Percentiles rank a stretch among this genome's conserved stretches.
phyloP scores from a whole-genome alignment of 805 yeast genomes.

The Starmerella sp. region DNA sequence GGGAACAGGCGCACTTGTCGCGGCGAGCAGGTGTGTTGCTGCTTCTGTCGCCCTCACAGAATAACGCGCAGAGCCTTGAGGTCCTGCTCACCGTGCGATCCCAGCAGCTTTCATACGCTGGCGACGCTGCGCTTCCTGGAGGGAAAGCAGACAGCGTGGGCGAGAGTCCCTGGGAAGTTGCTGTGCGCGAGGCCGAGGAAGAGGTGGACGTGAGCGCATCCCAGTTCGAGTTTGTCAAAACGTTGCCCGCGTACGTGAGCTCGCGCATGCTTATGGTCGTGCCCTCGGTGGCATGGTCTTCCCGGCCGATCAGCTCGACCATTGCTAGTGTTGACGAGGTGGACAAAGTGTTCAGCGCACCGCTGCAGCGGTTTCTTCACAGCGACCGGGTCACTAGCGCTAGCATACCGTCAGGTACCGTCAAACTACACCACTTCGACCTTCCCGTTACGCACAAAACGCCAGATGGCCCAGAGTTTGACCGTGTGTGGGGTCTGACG shows the following conservation, averaged over 20 bases:
- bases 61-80: constrained; percentile 44
- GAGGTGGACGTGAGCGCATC: constrained; percentile 69
- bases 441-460: constrained; percentile 22
- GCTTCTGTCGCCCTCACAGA: constrained; percentile 49
- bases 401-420: not conserved
- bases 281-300: constrained; percentile 43
- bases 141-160: constrained; percentile 67
- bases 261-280: constrained; percentile 72
- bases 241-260: constrained; percentile 69
- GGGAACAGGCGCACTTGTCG: constrained; percentile 50
- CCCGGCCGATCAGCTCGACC: not conserved
- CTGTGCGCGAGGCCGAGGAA: constrained; percentile 75
- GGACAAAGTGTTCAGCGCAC: constrained; percentile 24
- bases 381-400: constrained; percentile 9
- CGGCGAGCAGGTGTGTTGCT: constrained; percentile 75
- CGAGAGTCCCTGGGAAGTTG: constrained; percentile 59
- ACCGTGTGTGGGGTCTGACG: constrained; percentile 35
- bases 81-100: constrained; percentile 74
- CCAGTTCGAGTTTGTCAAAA: constrained; percentile 46
- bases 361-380: constrained; percentile 22
- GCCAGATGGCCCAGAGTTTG: constrained; percentile 26
- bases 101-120: constrained; percentile 61
- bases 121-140: constrained; percentile 89
- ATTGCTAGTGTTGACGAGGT: constrained; percentile 26
- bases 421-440: constrained; percentile 29